Evolutionary conservation across 2,329 filamentous ascomycete genomes (phyloP), one percentile per base, ranked within the genome.

Genomic region (Xylaria sp.): DNA sequence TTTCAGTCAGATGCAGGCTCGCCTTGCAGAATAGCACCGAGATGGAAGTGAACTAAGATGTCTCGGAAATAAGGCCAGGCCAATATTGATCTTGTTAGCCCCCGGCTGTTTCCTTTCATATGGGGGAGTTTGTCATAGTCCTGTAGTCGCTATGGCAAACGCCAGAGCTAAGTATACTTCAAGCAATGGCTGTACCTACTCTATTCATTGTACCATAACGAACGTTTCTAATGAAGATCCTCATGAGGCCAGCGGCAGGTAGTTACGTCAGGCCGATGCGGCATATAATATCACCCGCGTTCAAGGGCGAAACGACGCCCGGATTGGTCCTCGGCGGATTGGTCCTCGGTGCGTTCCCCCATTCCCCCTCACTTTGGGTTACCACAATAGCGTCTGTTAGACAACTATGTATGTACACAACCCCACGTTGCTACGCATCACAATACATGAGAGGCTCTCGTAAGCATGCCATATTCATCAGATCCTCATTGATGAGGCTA

Each of bases 1-100:
- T 50, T 56, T 54, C 40, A 51, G 48, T 60, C 39, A 46, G 52
- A 55, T 51, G 48, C 56, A 59, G 54, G 53, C 59, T 63, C 54
- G 44, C 56, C 52, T 55, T 62, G 57, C 63, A 60, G 54, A 65
- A 61, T 63, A 63, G 58, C 54, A 55, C 62, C 57, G 60, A 63
- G 55, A 51, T 53, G 38, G 43, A 42, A 34, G 29, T 11, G 29
- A 52, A 37, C 24, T 19, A 38, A 48, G 41, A 54, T 11, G 34
- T 20, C 39, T 50, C 42, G 55, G 45, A 38, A 51, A 42, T 50
- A 53, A 51, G 37, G 40, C 42, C 44, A 56, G 42, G 52, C 47
- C 34, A 29, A 18, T 42, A 40, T n/a, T n/a, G n/a, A n/a, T 17
- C 20, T 51, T 18, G 54, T 58, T 57, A 54, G 54, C 46, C 21